These are phyloP conservation scores for Wickerhamiella lipophila DNA, from an alignment of 805 yeast genomes.

Conservation along the genomic window DNA sequence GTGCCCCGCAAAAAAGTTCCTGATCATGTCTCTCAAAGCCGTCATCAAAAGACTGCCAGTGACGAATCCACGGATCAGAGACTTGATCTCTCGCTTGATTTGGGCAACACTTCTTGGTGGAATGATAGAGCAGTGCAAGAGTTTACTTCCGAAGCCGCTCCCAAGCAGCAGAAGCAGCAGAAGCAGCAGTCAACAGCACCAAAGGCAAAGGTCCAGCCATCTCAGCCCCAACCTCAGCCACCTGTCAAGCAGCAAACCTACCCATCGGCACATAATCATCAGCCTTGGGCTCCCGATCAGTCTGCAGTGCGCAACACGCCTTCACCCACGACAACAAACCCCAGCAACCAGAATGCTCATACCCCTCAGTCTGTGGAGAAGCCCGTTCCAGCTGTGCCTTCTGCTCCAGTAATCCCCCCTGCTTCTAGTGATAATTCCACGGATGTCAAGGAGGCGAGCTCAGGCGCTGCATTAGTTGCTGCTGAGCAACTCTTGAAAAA, in stretches of 20 bases:
- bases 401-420: not conserved
- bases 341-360: not conserved
- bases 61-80: conserved; percentile 6
- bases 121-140: not conserved
- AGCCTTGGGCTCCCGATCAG: conserved; percentile 7
- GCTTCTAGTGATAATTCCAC: not conserved
- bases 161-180: not conserved
- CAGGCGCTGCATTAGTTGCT: conserved; percentile 4
- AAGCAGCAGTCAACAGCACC: not conserved
- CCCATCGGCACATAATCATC: not conserved
- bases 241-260: not conserved
- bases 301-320: conserved; percentile 3
- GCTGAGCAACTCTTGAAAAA: conserved; percentile 9
- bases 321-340: not conserved
- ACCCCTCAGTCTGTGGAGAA: not conserved
- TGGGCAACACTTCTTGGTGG: conserved; percentile 9
- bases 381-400: not conserved
- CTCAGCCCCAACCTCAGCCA: not conserved
- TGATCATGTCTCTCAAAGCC: not conserved
- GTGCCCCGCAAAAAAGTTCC: conserved; percentile 11
- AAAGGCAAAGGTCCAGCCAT: too few species aligned
- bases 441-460: conserved; percentile 1
- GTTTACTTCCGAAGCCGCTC: not conserved
- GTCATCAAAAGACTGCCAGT: conserved; percentile 6
- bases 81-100: conserved; percentile 7